Evolutionary conservation across 331 rosid species (phyloP).

Genomic region (Arachis monticola): DNA sequence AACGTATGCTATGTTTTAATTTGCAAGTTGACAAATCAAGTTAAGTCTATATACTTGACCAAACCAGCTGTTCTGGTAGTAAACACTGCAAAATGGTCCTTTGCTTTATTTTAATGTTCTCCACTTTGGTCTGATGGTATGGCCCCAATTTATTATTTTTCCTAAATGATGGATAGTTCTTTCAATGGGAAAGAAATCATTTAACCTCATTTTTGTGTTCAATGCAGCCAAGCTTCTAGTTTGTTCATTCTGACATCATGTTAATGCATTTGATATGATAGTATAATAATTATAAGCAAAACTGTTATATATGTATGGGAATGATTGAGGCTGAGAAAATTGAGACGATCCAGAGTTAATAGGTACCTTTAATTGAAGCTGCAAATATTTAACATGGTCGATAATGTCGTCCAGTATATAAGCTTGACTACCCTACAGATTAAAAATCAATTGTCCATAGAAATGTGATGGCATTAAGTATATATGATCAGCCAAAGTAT

Average conservation of each 20-base stretch:
- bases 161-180: neutral
- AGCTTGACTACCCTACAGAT: constrained; percentile 67
- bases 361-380: constrained; percentile 80
- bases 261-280: constrained; percentile 1
- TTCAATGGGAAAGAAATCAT: neutral
- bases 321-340: constrained; percentile 10
- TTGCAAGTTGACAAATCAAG: neutral
- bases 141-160: no score
- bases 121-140: no score
- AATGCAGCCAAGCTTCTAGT: neutral
- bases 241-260: neutral
- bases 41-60: no score
- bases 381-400: constrained; percentile 80
- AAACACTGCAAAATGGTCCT: no score
- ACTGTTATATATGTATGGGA: neutral
- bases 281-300: neutral
- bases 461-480: constrained; percentile 10
- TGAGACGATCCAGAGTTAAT: neutral
- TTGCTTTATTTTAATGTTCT: no score
- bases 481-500: constrained; percentile 13
- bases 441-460: constrained; percentile 15
- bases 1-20: constrained; percentile 1
- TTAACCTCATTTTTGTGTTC: neutral
- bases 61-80: no score
- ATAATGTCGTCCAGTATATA: constrained; percentile 71